Base-by-base conservation (phyloP, 352 stramenopile species). In the Globisporangium sylvaticum region DNA sequence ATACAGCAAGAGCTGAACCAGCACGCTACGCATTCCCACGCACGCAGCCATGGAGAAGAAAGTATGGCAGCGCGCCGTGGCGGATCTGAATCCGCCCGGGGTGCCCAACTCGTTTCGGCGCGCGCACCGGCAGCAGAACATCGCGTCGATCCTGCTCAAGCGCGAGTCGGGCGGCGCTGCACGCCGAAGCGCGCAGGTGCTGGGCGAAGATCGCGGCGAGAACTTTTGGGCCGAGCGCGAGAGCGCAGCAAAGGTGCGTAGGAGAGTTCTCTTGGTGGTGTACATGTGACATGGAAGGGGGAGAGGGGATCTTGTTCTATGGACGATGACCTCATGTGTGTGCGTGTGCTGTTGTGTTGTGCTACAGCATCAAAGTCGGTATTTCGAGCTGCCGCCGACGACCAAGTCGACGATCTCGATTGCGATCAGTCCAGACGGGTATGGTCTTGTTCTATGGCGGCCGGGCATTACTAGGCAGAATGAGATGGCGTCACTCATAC, bases 341-440 rank as follows among this genome's bases (percentile, higher is more conserved):
- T 60, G 6, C 59, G 57, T 58, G 20, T 48, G 10, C 10, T n/a
- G 15, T 27, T 44, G 54, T 66, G 8, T 37, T 53, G 52, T 29
- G 31, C n/a, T 56, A 64, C 62, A 95, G 87, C 87, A 95, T 57
- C 78, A 92, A 64, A 94, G 87, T 65, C 80, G 79, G 32, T 95
- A 95, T 66, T 94, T 93, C 68, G 85, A 95, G 57, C 69, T 95
- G 37, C 87, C 87, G 20, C 83, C 87, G 55, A 95, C 84, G 48
- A 95, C 87, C 70, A 92, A 93, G 69, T 95, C 87, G 9, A 93
- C 87, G 25, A 95, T 95, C 59, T 95, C 87, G 29, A 95, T 95
- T 56, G 85, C 87, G 34, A 92, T 95, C 66, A 94, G 85, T 78
- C 85, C 87, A 22, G 84, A 95, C 63, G 87, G 87, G 87, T 95